These are phyloP conservation scores for Haematococcus lacustris DNA, from an alignment of 139 green algal species.

Conservation along the genomic window DNA sequence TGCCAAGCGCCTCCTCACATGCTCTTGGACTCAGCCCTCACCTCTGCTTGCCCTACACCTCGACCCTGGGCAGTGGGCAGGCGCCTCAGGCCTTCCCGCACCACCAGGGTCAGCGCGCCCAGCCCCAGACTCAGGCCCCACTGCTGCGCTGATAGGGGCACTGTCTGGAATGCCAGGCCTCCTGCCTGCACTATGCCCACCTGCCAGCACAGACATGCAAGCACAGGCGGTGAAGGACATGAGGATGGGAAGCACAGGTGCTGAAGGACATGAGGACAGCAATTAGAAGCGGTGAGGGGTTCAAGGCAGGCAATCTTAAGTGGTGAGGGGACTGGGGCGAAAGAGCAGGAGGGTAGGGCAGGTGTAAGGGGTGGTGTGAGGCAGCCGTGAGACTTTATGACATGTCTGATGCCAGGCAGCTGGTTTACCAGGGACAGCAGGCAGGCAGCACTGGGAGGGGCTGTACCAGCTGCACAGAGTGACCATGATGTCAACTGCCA, in stretches of 20 bases:
- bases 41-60: too few species aligned
- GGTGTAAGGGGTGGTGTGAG: too few species aligned
- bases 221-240: background rate
- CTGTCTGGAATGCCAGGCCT: slow-evolving; percentile 63
- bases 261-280: background rate
- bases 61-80: too few species aligned
- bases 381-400: too few species aligned
- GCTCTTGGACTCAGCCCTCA: too few species aligned
- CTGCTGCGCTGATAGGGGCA: slow-evolving; percentile 43
- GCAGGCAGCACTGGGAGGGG: too few species aligned
- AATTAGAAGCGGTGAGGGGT: background rate
- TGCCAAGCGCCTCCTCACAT: too few species aligned
- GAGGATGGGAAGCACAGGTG: background rate
- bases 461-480: too few species aligned
- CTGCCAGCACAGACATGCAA: background rate
- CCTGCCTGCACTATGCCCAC: slow-evolving; percentile 64
- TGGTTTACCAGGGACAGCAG: too few species aligned
- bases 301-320: background rate
- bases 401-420: too few species aligned
- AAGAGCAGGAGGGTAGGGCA: too few species aligned
- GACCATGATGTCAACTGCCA: too few species aligned
- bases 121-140: slow-evolving; percentile 68
- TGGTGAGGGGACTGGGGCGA: background rate
- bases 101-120: slow-evolving; percentile 42
- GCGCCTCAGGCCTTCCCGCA: slow-evolving; percentile 38